These are phyloP conservation scores for Microthlaspi erraticum DNA, from an alignment of 345 rosid genomes.

Conservation along the genomic window DNA sequence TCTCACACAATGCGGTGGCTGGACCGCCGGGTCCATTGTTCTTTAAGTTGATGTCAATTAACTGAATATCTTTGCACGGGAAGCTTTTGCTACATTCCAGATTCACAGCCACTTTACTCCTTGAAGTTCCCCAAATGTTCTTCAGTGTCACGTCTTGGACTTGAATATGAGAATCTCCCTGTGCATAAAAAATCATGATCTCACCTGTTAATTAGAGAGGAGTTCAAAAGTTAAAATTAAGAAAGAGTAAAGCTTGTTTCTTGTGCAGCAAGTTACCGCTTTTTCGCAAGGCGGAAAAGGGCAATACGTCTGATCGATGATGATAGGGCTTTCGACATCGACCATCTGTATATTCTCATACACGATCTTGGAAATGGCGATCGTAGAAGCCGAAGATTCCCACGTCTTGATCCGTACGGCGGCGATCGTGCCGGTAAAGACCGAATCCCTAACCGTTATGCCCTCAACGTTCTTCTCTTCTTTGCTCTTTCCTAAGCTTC, in stretches of 20 bases:
- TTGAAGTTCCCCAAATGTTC: conserved; percentile 45
- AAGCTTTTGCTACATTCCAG: conserved; percentile 34
- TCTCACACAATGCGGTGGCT: conserved; percentile 33
- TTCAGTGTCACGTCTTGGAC: conserved; percentile 36
- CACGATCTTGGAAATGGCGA: not conserved
- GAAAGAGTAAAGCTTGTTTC: conserved; percentile 6
- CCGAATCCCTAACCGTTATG: conserved; percentile 5
- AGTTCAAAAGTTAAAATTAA: not conserved
- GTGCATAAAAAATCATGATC: not conserved
- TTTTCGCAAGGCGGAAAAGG: not conserved
- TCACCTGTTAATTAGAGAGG: no score
- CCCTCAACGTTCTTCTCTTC: not conserved
- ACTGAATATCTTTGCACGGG: conserved; percentile 37
- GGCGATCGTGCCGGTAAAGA: conserved; percentile 16
- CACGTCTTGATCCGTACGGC: conserved; percentile 35
- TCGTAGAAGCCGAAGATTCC: conserved; percentile 1
- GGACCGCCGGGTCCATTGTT: conserved; percentile 16
- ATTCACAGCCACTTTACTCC: conserved; percentile 14
- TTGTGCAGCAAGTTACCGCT: conserved; percentile 11
- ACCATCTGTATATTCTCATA: conserved; percentile 28
- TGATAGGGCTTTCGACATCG: conserved; percentile 4
- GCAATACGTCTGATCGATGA: conserved; percentile 27
- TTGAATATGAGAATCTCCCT: conserved; percentile 45
- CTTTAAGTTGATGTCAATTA: conserved; percentile 35
- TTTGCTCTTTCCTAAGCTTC: conserved; percentile 26